A percentile compares a stretch with the other conserved stretches of the same genome.
Conservation (phyloP, 2,329 filamentous ascomycete species). For the Xylaria digitata region DNA sequence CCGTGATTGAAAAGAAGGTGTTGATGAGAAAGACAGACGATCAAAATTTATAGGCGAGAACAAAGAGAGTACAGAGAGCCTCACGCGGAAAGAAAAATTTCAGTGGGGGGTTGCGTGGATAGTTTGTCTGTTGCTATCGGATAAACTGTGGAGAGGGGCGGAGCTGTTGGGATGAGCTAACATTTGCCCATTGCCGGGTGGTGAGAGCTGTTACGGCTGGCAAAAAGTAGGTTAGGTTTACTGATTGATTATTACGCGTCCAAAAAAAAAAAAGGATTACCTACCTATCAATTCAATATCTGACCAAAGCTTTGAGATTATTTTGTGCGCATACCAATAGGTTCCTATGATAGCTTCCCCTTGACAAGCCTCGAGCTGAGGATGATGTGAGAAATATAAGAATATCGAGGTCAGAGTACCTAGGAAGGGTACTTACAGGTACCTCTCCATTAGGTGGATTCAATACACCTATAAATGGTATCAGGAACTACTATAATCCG, state of each 20-base stretch:
- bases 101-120: conserved; percentile 8
- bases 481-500: conserved; percentile 32
- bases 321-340: too few species aligned
- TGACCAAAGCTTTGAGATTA: too few species aligned
- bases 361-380: too few species aligned
- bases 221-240: too few species aligned
- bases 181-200: background rate
- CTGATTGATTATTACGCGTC: too few species aligned
- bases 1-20: conserved; percentile 5
- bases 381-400: too few species aligned
- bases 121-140: conserved; percentile 1
- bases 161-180: background rate
- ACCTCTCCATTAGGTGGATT: background rate
- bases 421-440: too few species aligned
- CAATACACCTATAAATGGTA: conserved; percentile 23
- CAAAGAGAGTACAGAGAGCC: conserved; percentile 6
- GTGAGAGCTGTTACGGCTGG: too few species aligned
- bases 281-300: too few species aligned
- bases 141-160: conserved; percentile 20
- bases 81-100: conserved; percentile 33
- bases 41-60: conserved; percentile 28
- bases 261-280: too few species aligned
- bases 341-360: too few species aligned
- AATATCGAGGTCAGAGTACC: too few species aligned
- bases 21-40: background rate